Evolutionary conservation across 1,284 basidiomycete genomes (phyloP).

Genomic region (Chalciporus sp.): DNA sequence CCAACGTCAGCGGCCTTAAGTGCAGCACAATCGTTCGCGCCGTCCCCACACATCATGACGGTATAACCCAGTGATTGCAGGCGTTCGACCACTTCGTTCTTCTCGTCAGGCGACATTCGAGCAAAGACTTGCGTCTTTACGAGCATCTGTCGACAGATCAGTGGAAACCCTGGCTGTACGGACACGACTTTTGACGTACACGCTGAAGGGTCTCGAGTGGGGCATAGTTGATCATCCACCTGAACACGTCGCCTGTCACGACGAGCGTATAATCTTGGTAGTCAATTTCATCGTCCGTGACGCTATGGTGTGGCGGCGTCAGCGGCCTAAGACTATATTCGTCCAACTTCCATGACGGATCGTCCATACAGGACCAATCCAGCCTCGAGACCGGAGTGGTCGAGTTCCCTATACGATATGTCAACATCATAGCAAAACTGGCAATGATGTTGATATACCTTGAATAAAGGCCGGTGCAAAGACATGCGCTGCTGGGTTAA

Average conservation of each 20-base stretch:
- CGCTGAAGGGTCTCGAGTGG: slow-evolving; percentile 92
- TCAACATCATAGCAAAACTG: not conserved
- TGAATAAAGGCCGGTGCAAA: slow-evolving; percentile 84
- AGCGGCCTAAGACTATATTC: slow-evolving; percentile 85
- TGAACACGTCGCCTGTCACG: slow-evolving; percentile 96
- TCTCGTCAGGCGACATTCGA: slow-evolving; percentile 99
- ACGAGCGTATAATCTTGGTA: slow-evolving; percentile 92
- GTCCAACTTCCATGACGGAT: slow-evolving; percentile 85
- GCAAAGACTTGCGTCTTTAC: slow-evolving; percentile 97
- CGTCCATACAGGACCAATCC: slow-evolving; percentile 94
- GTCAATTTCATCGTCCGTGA: slow-evolving; percentile 69
- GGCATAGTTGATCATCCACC: slow-evolving; percentile 98
- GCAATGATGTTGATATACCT: slow-evolving; percentile 47
- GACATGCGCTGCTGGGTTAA: slow-evolving; percentile 90
- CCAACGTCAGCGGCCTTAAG: slow-evolving; percentile 99
- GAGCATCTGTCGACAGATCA: slow-evolving; percentile 74
- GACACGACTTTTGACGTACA: slow-evolving; percentile 47
- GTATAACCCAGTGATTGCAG: slow-evolving; percentile 94
- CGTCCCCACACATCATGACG: slow-evolving; percentile 98
- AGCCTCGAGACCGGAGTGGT: slow-evolving; percentile 68
- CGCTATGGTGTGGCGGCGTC: slow-evolving; percentile 62
- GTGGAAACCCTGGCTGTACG: not conserved
- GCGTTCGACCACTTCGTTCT: slow-evolving; percentile 97
- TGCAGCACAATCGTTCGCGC: slow-evolving; percentile 98
- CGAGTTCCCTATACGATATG: slow-evolving; percentile 53